Base-by-base conservation (phyloP, 1,284 basidiomycete genomes). In the Melampsora americana region DNA sequence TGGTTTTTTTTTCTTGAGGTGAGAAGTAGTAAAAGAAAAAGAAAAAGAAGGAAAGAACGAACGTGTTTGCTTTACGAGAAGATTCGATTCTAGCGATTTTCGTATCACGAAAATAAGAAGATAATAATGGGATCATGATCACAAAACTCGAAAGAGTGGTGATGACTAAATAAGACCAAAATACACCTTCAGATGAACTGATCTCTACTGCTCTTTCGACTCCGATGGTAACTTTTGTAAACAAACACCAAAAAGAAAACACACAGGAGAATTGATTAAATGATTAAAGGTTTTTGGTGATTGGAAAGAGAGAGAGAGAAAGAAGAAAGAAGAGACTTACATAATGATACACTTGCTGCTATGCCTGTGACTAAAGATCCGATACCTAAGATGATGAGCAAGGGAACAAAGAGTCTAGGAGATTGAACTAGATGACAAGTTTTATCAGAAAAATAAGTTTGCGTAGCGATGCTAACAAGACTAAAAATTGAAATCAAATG, bases 401-500 rank as follows among this genome's bases (percentile, higher is more conserved):
- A 56, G 14, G 71, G 71, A 20, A 73, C 50, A 32, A 73, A 35
- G 6, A 73, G 26, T 42, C 16, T 73, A 6, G 71, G 71, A 4
- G 23, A 48, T 59, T 53, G 50, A 0, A 73, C 71, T 20, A 65
- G 20, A 35, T 66, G 71, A 46, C 62, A 60, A 16, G 66, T 56
- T 20, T 66, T 73, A 48, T 73, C 50, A 12, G 71, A 73, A 48
- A 73, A 73, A 66, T 73, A 73, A 20, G 61, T 73, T 35, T 73
- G 71, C 26, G 50, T 53, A 32, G 64, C 71, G 16, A 66, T 53
- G 42, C 71, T 66, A 59, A 73, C 71, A 16, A 73, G 50, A n/a
- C 71, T 73, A n/a, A n/a, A n/a, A n/a, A n/a, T n/a, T n/a, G n/a
- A n/a, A n/a, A n/a, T n/a, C n/a, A n/a, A n/a, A n/a, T n/a, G n/a